Conservation (phyloP, 2,329 filamentous ascomycete genomes). For the Exophiala sp. region DNA sequence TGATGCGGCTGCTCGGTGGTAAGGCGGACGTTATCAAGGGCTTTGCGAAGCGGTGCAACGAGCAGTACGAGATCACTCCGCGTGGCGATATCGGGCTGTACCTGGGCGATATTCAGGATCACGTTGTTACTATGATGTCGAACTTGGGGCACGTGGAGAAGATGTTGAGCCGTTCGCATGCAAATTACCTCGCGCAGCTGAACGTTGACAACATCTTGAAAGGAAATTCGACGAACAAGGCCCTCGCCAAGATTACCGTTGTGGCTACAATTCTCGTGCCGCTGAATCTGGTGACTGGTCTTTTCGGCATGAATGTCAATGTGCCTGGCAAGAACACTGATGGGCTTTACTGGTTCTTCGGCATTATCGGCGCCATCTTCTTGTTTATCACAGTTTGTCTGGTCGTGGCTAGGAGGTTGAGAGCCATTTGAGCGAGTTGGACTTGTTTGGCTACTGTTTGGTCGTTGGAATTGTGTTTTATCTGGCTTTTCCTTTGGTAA, state of each 20-base stretch:
- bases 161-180: slow-evolving; percentile 89
- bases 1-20: slow-evolving; percentile 88
- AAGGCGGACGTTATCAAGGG: slow-evolving; percentile 98
- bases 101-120: slow-evolving; percentile 95
- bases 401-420: slow-evolving; percentile 36
- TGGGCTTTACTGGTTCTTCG: slow-evolving; percentile 47
- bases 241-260: slow-evolving; percentile 91
- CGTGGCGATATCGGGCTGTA: slow-evolving; percentile 96
- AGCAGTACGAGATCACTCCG: slow-evolving; percentile 91
- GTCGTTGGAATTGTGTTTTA: neutral
- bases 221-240: slow-evolving; percentile 81
- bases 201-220: slow-evolving; percentile 87
- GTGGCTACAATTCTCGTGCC: slow-evolving; percentile 94
- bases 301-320: slow-evolving; percentile 52
- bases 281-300: slow-evolving; percentile 78
- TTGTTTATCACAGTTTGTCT: slow-evolving; percentile 40
- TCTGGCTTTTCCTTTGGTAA: neutral
- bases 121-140: slow-evolving; percentile 98
- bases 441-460: neutral
- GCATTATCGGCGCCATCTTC: slow-evolving; percentile 46
- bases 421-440: slow-evolving; percentile 12
- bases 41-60: slow-evolving; percentile 98
- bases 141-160: slow-evolving; percentile 96
- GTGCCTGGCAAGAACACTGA: slow-evolving; percentile 40
- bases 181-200: slow-evolving; percentile 93